Evolutionary conservation across 2,329 filamentous ascomycete genomes (phyloP).

Genomic region (Talaromyces marneffei): DNA sequence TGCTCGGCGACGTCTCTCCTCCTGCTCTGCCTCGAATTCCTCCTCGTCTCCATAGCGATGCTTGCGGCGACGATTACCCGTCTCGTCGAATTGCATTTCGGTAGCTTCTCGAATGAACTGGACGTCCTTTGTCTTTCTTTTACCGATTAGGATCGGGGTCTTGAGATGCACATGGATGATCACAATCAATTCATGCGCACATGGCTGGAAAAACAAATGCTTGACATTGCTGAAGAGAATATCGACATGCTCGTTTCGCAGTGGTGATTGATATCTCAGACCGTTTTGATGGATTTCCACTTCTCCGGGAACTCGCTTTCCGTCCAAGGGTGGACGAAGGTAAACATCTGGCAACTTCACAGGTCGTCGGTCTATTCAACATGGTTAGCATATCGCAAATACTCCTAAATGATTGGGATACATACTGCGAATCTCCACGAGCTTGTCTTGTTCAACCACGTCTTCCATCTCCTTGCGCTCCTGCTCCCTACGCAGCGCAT

Average conservation of each 20-base stretch:
- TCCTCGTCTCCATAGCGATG: slow-evolving; percentile 97
- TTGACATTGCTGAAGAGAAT: slow-evolving; percentile 97
- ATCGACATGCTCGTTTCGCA: slow-evolving; percentile 80
- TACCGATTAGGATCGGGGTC: slow-evolving; percentile 95
- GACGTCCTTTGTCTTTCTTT: slow-evolving; percentile 98
- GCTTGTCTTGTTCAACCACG: slow-evolving; percentile 96
- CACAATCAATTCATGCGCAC: slow-evolving; percentile 90
- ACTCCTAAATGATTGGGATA: slow-evolving; percentile 16
- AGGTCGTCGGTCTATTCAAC: slow-evolving; percentile 72
- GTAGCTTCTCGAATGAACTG: slow-evolving; percentile 98
- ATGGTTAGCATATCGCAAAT: not conserved
- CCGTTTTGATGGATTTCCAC: slow-evolving; percentile 98
- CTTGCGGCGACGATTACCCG: slow-evolving; percentile 94
- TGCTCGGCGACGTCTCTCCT: slow-evolving; percentile 84
- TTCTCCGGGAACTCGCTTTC: slow-evolving; percentile 91
- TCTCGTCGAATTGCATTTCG: slow-evolving; percentile 98
- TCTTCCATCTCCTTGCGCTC: slow-evolving; percentile 99
- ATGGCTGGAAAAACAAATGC: slow-evolving; percentile 98
- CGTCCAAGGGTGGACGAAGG: slow-evolving; percentile 89
- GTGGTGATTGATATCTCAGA: slow-evolving; percentile 83
- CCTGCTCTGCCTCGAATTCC: slow-evolving; percentile 97
- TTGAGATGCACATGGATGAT: slow-evolving; percentile 97
- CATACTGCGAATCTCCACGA: slow-evolving; percentile 86
- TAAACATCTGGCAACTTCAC: slow-evolving; percentile 89
- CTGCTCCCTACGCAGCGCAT: slow-evolving; percentile 83